A percentile compares a stretch with the other conserved stretches of the same genome.
Evolutionary conservation across 345 rosid species (phyloP).

Genomic region (Gossypium stocksii): DNA sequence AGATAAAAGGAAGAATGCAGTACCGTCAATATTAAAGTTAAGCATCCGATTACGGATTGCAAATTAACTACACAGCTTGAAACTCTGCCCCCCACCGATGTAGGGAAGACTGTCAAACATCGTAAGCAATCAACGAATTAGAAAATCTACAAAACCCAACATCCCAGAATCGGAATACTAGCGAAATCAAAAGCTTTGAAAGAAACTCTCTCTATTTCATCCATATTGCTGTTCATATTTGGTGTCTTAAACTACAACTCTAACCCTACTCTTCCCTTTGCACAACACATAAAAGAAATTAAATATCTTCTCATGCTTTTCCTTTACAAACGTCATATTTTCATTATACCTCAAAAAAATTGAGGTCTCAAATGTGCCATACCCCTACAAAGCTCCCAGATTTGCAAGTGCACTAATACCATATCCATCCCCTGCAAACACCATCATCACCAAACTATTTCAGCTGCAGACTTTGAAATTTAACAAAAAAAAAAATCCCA

Average conservation of each 20-base stretch:
- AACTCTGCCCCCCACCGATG: slow-evolving; percentile 34
- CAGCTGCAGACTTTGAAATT: slow-evolving; percentile 14
- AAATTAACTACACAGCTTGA: slow-evolving; percentile 29
- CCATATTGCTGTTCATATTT: slow-evolving; percentile 15
- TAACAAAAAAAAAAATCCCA: not conserved
- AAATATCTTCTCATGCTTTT: slow-evolving; percentile 19
- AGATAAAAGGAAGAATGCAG: slow-evolving; percentile 26
- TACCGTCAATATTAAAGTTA: slow-evolving; percentile 24
- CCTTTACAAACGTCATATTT: slow-evolving; percentile 21
- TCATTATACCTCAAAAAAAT: slow-evolving; percentile 31
- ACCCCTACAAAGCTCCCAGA: slow-evolving; percentile 26
- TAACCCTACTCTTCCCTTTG: slow-evolving; percentile 1
- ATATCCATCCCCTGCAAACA: slow-evolving; percentile 19
- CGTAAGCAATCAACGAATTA: slow-evolving; percentile 20
- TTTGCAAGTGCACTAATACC: not conserved
- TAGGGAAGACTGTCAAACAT: slow-evolving; percentile 49
- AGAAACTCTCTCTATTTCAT: slow-evolving; percentile 16
- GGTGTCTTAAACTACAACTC: slow-evolving; percentile 26
- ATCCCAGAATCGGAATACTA: not conserved
- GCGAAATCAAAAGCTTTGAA: slow-evolving; percentile 3
- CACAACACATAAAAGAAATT: slow-evolving; percentile 11
- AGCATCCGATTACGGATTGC: slow-evolving; percentile 17
- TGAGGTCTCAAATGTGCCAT: slow-evolving; percentile 28
- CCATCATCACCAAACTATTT: slow-evolving; percentile 22
- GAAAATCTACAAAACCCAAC: slow-evolving; percentile 13